A percentile compares a stretch with the other conserved stretches of the same genome.
phyloP scores from a whole-genome alignment of 805 yeast genomes.

The Monosporozyma aquatica region DNA sequence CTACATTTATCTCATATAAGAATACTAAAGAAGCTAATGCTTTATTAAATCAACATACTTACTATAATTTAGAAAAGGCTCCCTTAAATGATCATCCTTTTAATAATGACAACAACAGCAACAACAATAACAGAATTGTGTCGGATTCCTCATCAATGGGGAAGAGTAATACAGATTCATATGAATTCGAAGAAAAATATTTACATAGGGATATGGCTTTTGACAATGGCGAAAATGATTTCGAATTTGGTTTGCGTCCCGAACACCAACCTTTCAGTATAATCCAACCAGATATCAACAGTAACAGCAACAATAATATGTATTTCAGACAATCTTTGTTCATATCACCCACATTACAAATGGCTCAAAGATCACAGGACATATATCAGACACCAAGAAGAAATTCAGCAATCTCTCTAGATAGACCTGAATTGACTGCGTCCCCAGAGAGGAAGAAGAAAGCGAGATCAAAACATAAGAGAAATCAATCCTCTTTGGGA shows the following conservation, averaged over 20 bases:
- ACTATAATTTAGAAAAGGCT: background rate
- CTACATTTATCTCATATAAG: constrained; percentile 41
- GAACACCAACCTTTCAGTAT: constrained; percentile 9
- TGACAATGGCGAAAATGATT: constrained; percentile 3
- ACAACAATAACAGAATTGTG: background rate
- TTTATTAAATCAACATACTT: constrained; percentile 1
- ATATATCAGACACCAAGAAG: background rate
- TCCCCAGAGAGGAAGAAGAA: constrained; percentile 25
- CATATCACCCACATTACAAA: constrained; percentile 74
- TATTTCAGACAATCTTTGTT: constrained; percentile 41
- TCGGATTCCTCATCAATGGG: constrained; percentile 4
- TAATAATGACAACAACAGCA: background rate
- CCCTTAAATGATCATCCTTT: background rate
- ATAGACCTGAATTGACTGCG: constrained; percentile 24
- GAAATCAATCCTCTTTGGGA: constrained; percentile 32
- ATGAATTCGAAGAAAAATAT: constrained; percentile 1
- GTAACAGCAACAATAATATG: no score
- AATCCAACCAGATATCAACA: constrained; percentile 14
- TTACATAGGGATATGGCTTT: background rate
- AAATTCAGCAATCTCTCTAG: background rate
- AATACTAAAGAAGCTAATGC: constrained; percentile 35
- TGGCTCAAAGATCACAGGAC: constrained; percentile 21
- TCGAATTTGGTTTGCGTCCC: background rate
- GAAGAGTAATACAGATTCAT: background rate
- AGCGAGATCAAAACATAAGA: constrained; percentile 25